These are phyloP conservation scores for Paratinospora sagittata DNA, from an alignment of 164 flowering plant species.

Conservation along the genomic window DNA sequence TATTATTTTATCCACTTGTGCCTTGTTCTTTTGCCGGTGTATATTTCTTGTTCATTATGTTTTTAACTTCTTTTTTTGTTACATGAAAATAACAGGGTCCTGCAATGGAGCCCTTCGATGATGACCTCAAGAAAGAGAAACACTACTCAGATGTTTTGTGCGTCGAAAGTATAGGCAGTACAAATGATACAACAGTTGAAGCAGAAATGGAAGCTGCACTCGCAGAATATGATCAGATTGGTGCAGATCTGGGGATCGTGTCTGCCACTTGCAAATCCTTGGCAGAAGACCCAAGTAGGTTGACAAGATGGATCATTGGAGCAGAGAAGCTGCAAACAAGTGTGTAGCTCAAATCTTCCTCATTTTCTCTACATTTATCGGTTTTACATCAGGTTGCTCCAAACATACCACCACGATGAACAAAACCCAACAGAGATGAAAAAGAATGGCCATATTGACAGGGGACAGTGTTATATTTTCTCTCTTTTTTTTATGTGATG, in stretches of 20 bases:
- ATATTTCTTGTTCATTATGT: not conserved
- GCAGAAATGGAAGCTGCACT: conserved; percentile 77
- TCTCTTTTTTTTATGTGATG: no score
- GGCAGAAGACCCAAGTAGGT: conserved; percentile 58
- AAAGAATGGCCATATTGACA: no score
- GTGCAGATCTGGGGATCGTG: conserved; percentile 66
- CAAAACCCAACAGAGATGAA: no score
- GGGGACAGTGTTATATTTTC: no score
- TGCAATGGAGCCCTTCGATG: conserved; percentile 56
- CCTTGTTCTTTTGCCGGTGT: not conserved
- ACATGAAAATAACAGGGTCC: conserved; percentile 47
- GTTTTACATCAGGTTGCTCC: no score
- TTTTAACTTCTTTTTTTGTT: not conserved
- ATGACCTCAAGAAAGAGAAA: conserved; percentile 63
- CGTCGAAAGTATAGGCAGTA: conserved; percentile 29
- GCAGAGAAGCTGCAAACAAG: conserved; percentile 42
- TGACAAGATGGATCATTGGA: conserved; percentile 74
- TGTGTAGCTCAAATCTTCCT: not conserved
- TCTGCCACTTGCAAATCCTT: conserved; percentile 45
- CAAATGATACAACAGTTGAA: conserved; percentile 42
- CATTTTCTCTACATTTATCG: not conserved
- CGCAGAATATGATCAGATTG: conserved; percentile 51
- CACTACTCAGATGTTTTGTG: conserved; percentile 56
- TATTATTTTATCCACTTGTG: not conserved
- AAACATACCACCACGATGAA: no score